Evolutionary conservation across 2,329 filamentous ascomycete species (phyloP), one percentile per base, ranked within the genome.

Genomic region (Cercospora janseana): DNA sequence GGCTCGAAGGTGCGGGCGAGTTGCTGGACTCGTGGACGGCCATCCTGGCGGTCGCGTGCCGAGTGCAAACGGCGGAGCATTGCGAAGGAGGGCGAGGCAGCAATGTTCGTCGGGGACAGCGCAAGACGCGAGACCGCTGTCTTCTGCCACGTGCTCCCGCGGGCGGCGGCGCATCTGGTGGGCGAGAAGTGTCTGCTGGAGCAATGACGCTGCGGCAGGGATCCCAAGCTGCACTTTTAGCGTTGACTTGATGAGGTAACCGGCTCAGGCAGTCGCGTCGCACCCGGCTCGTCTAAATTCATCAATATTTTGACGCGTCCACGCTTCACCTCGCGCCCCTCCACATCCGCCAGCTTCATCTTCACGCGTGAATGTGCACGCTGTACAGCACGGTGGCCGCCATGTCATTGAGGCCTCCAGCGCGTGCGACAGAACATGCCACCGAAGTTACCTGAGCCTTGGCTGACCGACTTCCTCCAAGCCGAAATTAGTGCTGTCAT

Each of bases 1-100:
- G 56, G 16, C 60, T 59, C 18, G 66, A 59, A 15, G 60, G 50
- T 38, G 63, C 60, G 35, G 63, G 55, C 44, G 64, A 63, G 46
- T 45, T 35, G 20, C 37, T 35, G 46, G 54, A 46, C 27, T 54
- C 54, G 55, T 63, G 59, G 38, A 57, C 52, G 50, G 63, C 58
- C 63, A 64, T 64, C 27, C 29, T 49, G 34, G 29, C 34, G 34
- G 20, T 13, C 21, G 18, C 18, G 34, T 38, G 34, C 24, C 34
- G 34, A 3, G 20, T 38, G 16, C 18, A 23, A 38, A 21, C 18
- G 4, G 34, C 18, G 13, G 34, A 18, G 18, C 34, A 38, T 38
- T 18, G 34, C 34, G 34, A n/a, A 4, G 18, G 18, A n/a, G n/a
- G n/a, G n/a, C n/a, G n/a, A n/a, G n/a, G n/a, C n/a, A n/a, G n/a